These are phyloP conservation scores for Trichoderma pleuroti DNA, from an alignment of 2,329 filamentous ascomycete genomes.

Conservation along the genomic window DNA sequence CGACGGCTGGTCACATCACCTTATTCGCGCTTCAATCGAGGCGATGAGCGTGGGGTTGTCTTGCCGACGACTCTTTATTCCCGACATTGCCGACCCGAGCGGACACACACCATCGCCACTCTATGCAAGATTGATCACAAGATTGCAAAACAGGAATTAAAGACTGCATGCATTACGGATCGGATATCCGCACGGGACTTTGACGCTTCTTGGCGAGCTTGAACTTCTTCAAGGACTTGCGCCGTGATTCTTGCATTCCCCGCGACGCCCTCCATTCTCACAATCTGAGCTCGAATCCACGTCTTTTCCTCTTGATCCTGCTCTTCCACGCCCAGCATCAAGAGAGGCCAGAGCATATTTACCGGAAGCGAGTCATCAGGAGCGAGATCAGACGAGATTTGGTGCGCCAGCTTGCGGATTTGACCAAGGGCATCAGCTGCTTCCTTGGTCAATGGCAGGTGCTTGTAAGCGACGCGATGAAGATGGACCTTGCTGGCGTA, in stretches of 20 bases:
- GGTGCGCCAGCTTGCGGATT: slow-evolving; percentile 45
- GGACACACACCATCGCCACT: neutral
- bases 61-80: neutral
- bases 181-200: slow-evolving; percentile 41
- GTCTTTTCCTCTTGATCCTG: slow-evolving; percentile 44
- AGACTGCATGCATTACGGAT: slow-evolving; percentile 46
- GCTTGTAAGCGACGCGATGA: slow-evolving; percentile 55
- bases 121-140: slow-evolving; percentile 29
- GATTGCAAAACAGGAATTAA: slow-evolving; percentile 52
- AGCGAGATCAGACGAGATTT: slow-evolving; percentile 41
- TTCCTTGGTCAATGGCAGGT: slow-evolving; percentile 49
- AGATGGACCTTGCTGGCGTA: slow-evolving; percentile 54
- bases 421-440: slow-evolving; percentile 45
- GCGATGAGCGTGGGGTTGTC: neutral
- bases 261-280: slow-evolving; percentile 44
- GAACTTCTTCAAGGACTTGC: slow-evolving; percentile 45
- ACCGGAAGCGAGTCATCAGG: slow-evolving; percentile 47
- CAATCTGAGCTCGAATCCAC: slow-evolving; percentile 51
- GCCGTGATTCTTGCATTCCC: slow-evolving; percentile 44
- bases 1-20: neutral
- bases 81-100: slow-evolving; percentile 15
- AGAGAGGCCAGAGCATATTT: slow-evolving; percentile 55
- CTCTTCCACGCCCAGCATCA: slow-evolving; percentile 55
- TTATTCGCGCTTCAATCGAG: neutral
- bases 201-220: slow-evolving; percentile 38